Base-by-base conservation (phyloP, 2,329 filamentous ascomycete species). In the Thielaviopsis cerberus region DNA sequence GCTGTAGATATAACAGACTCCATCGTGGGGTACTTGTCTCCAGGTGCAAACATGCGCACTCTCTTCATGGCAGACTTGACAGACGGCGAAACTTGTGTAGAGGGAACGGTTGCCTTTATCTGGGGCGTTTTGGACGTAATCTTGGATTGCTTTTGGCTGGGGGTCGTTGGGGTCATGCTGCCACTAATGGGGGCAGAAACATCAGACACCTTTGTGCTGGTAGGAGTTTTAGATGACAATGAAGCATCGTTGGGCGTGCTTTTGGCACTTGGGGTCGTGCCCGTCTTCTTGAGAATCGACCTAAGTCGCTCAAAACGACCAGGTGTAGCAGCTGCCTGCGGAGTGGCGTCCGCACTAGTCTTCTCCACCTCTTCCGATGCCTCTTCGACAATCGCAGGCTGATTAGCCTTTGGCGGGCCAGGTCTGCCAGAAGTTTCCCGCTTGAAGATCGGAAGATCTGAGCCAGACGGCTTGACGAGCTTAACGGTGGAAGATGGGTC, bases 81-180 rank as follows among this genome's bases (percentile, higher is more conserved):
- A 6, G 59, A 60, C 4, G 59, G 59, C 7, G 59, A 60, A 1
- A 57, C 45, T 11, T 60, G 55, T 23, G 48, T 60, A 5, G 59
- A 57, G 15, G 59, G 52, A 22, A 55, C 55, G 3, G 58, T 48
- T 2, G 59, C 57, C 15, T 52, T 78, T 37, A 83, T 82, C 61
- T 81, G 82, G 0, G 83, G 83, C 0, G 85, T 88, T 65, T 94
- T 95, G 55, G 86, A 82, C 37, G 94, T 87, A 58, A 80, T 83
- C 72, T 94, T 94, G 20, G 71, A 68, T 41, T 74, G 67, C 68
- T 82, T 86, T 24, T 82, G 77, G 30, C 82, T 82, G 7, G 85
- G 85, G 1, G 85, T 88, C 4, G 80, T 41, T 17, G 34, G 34
- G 13, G 34, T 82, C 57, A 80, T 70, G 5, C 78, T 74, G 20